phyloP scores from a whole-genome alignment of 192 early-diverging fungal genomes.

The Backusella australiensis region DNA sequence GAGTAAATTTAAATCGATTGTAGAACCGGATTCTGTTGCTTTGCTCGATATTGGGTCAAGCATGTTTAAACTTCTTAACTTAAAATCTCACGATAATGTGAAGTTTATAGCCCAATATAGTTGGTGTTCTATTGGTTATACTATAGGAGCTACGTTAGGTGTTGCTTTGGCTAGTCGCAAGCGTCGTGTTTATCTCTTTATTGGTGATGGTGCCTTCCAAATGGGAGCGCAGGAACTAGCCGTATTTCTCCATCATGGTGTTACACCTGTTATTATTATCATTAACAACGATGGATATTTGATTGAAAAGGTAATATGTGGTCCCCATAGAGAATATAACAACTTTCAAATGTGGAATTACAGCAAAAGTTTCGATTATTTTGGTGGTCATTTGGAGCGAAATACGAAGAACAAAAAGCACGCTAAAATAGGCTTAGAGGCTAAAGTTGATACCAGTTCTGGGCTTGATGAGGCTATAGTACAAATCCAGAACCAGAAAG shows the following conservation, averaged over 20 bases:
- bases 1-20: constrained; percentile 28
- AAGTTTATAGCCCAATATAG: constrained; percentile 39
- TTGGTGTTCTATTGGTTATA: constrained; percentile 31
- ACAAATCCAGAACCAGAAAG: constrained; percentile 21
- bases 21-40: constrained; percentile 25
- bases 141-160: constrained; percentile 40
- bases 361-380: constrained; percentile 40
- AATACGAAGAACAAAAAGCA: constrained; percentile 12
- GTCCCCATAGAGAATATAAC: constrained; percentile 40
- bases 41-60: constrained; percentile 42
- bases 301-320: constrained; percentile 47
- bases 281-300: constrained; percentile 53
- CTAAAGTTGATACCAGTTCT: constrained; percentile 14
- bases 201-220: constrained; percentile 54
- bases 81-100: constrained; percentile 29
- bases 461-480: constrained; percentile 41
- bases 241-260: constrained; percentile 41
- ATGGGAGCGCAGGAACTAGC: constrained; percentile 45
- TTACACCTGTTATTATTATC: constrained; percentile 45
- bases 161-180: constrained; percentile 36
- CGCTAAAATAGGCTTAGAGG: constrained; percentile 30
- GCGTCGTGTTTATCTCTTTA: constrained; percentile 41
- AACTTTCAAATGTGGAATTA: constrained; percentile 47
- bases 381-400: constrained; percentile 26
- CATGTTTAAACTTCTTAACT: constrained; percentile 32